Conservation (phyloP, 495 filamentous ascomycete species). For the Eremomyces bilateralis region DNA sequence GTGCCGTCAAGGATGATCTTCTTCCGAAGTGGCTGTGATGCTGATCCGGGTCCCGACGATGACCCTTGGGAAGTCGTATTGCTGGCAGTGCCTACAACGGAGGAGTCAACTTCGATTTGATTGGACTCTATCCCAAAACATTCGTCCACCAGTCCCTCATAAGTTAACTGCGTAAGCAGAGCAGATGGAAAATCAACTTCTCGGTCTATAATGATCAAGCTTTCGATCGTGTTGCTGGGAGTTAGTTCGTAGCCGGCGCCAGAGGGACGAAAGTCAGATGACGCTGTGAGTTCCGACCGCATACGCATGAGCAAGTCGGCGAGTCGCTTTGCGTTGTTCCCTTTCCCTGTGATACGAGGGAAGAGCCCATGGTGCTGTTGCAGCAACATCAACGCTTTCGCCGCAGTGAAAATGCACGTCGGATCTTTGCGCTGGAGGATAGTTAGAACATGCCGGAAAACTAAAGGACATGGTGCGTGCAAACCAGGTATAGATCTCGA, state of each 20-base stretch:
- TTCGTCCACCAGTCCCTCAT: conserved; percentile 92
- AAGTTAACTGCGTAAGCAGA: conserved; percentile 85
- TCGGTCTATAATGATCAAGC: conserved; percentile 82
- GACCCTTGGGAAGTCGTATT: conserved; percentile 30
- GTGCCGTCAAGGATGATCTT: conserved; percentile 79
- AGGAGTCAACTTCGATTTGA: conserved; percentile 81
- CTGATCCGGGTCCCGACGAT: conserved; percentile 26
- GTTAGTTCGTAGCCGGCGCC: conserved; percentile 43
- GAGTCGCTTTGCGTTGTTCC: conserved; percentile 72
- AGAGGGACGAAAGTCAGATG: conserved; percentile 37
- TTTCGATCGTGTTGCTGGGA: conserved; percentile 77
- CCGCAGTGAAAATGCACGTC: conserved; percentile 65
- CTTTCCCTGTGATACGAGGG: conserved; percentile 87
- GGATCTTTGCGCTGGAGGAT: conserved; percentile 55
- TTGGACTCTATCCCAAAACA: conserved; percentile 72
- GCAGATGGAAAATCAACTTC: conserved; percentile 83
- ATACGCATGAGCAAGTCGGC: conserved; percentile 81
- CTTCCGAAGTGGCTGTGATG: conserved; percentile 46
- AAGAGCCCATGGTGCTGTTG: conserved; percentile 87
- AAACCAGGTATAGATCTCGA: conserved; percentile 62
- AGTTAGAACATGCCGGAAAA: conserved; percentile 9
- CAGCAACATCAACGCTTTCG: conserved; percentile 84
- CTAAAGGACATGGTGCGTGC: background rate
- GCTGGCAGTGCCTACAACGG: conserved; percentile 56
- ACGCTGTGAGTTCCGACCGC: conserved; percentile 71